Conservation (phyloP, 208 protist genomes). For the Acanthamoeba triangularis region DNA sequence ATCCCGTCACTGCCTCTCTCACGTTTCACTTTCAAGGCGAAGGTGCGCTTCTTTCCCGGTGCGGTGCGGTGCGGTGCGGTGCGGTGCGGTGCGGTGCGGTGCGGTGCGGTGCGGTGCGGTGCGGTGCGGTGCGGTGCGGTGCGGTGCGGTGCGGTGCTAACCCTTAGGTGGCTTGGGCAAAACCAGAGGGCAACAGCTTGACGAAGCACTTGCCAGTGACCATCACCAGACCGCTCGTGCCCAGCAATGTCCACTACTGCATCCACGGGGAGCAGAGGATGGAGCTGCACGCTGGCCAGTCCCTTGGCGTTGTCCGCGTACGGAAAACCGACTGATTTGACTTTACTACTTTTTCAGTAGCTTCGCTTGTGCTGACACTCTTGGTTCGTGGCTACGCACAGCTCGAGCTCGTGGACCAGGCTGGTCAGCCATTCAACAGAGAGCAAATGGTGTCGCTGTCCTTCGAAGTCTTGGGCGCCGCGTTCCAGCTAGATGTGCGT, state of each 20-base stretch:
- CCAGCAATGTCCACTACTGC: neutral
- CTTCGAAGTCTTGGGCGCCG: neutral
- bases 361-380: neutral
- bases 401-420: neutral
- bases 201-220: neutral
- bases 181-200: neutral
- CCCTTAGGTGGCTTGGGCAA: no score
- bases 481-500: neutral
- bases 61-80: no score
- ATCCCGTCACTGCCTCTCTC: neutral
- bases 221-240: neutral
- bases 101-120: no score
- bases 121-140: no score
- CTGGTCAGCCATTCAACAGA: neutral
- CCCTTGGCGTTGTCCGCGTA: constrained; percentile 1
- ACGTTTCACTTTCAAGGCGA: neutral
- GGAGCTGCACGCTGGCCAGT: neutral
- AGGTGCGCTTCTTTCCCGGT: neutral
- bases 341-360: neutral
- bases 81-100: no score
- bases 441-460: neutral
- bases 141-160: no score
- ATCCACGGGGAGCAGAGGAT: neutral
- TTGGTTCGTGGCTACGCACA: neutral
- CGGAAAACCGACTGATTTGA: neutral